phyloP scores from a whole-genome alignment of 2,329 filamentous ascomycete genomes.

The Clonostachys rhizophaga region DNA sequence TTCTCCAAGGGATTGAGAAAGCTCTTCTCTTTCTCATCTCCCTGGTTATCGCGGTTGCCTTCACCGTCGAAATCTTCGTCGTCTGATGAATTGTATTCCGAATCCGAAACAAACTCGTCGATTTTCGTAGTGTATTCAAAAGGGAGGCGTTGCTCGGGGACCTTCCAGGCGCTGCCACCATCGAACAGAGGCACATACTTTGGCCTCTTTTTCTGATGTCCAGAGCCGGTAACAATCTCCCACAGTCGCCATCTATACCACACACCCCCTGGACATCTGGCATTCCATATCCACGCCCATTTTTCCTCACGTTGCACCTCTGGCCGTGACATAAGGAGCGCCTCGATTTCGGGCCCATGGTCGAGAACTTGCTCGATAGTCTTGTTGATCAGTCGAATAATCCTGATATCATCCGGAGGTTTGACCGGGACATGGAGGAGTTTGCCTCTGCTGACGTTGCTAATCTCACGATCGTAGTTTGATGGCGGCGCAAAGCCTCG shows the following conservation, averaged over 20 bases:
- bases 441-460: conserved; percentile 35
- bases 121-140: conserved; percentile 78
- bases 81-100: conserved; percentile 82
- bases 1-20: conserved; percentile 82
- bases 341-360: conserved; percentile 85
- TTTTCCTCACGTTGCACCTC: conserved; percentile 83
- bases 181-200: conserved; percentile 69
- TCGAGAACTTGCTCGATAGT: conserved; percentile 76
- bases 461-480: conserved; percentile 50
- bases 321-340: conserved; percentile 80
- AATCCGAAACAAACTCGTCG: conserved; percentile 76
- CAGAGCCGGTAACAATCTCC: conserved; percentile 71
- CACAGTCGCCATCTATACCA: conserved; percentile 94
- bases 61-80: conserved; percentile 70
- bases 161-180: conserved; percentile 70
- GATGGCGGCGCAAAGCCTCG: conserved; percentile 73
- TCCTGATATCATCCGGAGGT: conserved; percentile 72
- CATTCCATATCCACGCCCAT: conserved; percentile 93
- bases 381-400: conserved; percentile 81
- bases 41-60: conserved; percentile 39
- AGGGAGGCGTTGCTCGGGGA: conserved; percentile 66
- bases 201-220: conserved; percentile 35
- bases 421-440: conserved; percentile 67
- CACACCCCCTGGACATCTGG: conserved; percentile 70
- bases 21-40: conserved; percentile 42